Percentiles rank a stretch among this genome's conserved stretches.
These are phyloP conservation scores for Halteria grandinella DNA, from an alignment of 73 alveolate species.

Conservation along the genomic window DNA sequence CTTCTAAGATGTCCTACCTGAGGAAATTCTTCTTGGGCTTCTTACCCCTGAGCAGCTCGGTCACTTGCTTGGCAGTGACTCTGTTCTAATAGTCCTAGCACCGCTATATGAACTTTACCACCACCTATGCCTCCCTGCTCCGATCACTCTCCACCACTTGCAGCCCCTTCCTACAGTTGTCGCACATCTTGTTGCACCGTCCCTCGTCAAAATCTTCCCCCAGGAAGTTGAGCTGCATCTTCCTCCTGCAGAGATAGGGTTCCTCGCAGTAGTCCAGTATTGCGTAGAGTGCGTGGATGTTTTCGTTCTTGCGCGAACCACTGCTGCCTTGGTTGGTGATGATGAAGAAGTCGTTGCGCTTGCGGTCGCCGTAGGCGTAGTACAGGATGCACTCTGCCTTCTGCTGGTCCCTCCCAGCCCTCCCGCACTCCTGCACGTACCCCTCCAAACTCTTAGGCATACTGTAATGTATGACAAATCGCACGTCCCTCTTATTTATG, in stretches of 20 bases:
- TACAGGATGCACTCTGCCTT: constrained; percentile 90
- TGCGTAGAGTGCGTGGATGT: constrained; percentile 56
- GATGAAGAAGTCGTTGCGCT: constrained; percentile 76
- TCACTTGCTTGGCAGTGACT: constrained; percentile 19
- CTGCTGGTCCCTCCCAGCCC: constrained; percentile 96
- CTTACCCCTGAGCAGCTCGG: constrained; percentile 39
- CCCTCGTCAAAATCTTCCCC: constrained; percentile 78
- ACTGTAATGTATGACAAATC: constrained; percentile 98
- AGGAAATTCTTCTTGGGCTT: constrained; percentile 23
- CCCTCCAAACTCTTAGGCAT: constrained; percentile 95
- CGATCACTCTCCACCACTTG: constrained; percentile 1
- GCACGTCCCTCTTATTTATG: constrained; percentile 97
- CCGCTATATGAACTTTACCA: background rate
- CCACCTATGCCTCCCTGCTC: background rate
- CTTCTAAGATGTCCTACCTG: constrained; percentile 9
- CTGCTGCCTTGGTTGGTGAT: constrained; percentile 32
- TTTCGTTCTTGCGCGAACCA: constrained; percentile 50
- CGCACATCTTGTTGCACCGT: constrained; percentile 65
- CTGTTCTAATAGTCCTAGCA: background rate
- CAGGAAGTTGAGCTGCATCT: constrained; percentile 65
- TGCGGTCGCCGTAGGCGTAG: constrained; percentile 84
- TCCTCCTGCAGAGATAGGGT: constrained; percentile 77
- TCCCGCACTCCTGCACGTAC: constrained; percentile 92
- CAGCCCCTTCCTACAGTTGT: constrained; percentile 39
- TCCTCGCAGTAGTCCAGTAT: constrained; percentile 82